Evolutionary conservation across 2,329 filamentous ascomycete species (phyloP).

Genomic region (Fusarium scirpi): DNA sequence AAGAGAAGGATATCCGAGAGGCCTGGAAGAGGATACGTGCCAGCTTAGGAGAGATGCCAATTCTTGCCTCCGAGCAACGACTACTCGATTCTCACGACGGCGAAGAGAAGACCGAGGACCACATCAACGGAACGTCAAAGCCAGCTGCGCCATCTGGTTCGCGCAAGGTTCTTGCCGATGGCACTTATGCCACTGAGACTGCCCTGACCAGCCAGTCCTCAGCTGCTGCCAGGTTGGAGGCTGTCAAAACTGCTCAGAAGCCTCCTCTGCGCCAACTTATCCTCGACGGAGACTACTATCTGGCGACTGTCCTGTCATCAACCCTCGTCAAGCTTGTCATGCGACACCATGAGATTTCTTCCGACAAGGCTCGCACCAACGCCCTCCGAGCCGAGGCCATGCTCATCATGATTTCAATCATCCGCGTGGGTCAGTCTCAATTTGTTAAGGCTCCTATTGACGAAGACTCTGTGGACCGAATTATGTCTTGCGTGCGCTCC

Average conservation of each 20-base stretch:
- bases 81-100: slow-evolving; percentile 87
- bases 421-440: slow-evolving; percentile 97
- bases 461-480: slow-evolving; percentile 96
- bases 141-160: slow-evolving; percentile 82
- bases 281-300: slow-evolving; percentile 95
- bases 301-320: slow-evolving; percentile 93
- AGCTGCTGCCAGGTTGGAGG: slow-evolving; percentile 90
- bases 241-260: slow-evolving; percentile 96
- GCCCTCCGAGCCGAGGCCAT: slow-evolving; percentile 96
- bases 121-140: slow-evolving; percentile 85
- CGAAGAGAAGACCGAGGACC: slow-evolving; percentile 71
- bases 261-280: slow-evolving; percentile 94
- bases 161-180: slow-evolving; percentile 91
- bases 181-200: slow-evolving; percentile 97
- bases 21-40: slow-evolving; percentile 96
- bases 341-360: slow-evolving; percentile 93
- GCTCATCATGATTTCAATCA: slow-evolving; percentile 99
- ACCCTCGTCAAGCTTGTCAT: slow-evolving; percentile 98
- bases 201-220: slow-evolving; percentile 94
- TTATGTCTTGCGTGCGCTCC: slow-evolving; percentile 96
- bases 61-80: slow-evolving; percentile 92
- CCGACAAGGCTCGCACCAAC: slow-evolving; percentile 88
- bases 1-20: slow-evolving; percentile 93
- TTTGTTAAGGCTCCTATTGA: slow-evolving; percentile 98
- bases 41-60: slow-evolving; percentile 95